Percentiles rank a stretch among this genome's conserved stretches.
Evolutionary conservation across 2,329 filamentous ascomycete species (phyloP).

Genomic region (Sporothrix phasma): DNA sequence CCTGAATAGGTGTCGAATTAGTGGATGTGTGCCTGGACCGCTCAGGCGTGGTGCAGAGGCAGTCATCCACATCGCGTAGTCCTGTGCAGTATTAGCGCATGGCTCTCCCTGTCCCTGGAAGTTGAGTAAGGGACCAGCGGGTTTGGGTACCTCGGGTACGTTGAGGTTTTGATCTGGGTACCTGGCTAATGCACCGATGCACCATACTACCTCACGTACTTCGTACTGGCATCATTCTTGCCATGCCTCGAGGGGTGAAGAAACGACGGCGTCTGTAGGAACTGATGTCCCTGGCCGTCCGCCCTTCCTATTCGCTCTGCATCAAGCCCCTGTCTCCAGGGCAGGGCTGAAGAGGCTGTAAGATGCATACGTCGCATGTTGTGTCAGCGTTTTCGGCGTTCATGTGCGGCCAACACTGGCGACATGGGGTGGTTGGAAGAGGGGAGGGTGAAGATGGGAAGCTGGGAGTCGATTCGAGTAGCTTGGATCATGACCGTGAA

Average conservation of each 20-base stretch:
- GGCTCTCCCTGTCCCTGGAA: conserved; percentile 1
- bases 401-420: not conserved
- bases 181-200: not conserved
- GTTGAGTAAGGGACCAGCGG: not conserved
- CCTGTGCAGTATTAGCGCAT: conserved; percentile 5
- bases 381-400: not conserved
- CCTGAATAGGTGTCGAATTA: too few species aligned
- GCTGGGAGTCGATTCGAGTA: not conserved
- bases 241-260: not conserved
- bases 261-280: conserved; percentile 8
- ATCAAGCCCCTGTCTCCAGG: conserved; percentile 4
- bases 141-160: not conserved
- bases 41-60: not conserved
- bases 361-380: not conserved
- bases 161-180: not conserved
- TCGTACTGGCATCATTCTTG: not conserved
- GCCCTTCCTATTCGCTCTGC: not conserved
- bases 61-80: not conserved
- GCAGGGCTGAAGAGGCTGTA: conserved; percentile 3
- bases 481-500: conserved; percentile 11
- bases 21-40: conserved; percentile 8
- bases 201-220: not conserved
- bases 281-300: not conserved
- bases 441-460: not conserved
- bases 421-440: not conserved